phyloP scores from a whole-genome alignment of 164 flowering plant genomes.

The Akebia trifoliata region DNA sequence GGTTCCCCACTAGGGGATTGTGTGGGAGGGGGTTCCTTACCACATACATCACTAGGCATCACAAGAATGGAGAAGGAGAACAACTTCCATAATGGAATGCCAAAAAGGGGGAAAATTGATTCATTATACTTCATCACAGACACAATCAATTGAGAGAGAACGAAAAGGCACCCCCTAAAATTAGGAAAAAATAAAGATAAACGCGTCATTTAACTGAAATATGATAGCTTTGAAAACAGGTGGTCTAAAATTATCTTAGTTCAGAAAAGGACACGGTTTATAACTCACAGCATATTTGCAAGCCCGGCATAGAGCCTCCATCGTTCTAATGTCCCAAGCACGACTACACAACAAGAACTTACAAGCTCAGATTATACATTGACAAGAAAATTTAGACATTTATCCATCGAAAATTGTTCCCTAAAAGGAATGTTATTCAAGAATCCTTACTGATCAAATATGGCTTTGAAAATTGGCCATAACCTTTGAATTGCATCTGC shows the following conservation, averaged over 20 bases:
- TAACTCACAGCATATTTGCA: slow-evolving; percentile 97
- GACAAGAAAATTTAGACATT: neutral
- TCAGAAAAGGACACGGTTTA: slow-evolving; percentile 3
- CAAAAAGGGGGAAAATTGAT: too few relatives aligned
- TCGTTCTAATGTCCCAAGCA: slow-evolving; percentile 97
- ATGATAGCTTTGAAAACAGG: neutral
- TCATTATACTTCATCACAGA: too few relatives aligned
- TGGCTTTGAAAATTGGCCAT: slow-evolving; percentile 91
- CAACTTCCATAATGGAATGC: too few relatives aligned
- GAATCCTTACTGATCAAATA: slow-evolving; percentile 79
- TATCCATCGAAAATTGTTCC: neutral
- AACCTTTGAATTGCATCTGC: slow-evolving; percentile 92
- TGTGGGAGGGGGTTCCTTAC: too few relatives aligned
- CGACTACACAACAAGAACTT: slow-evolving; percentile 47
- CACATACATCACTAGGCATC: too few relatives aligned
- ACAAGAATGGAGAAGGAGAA: too few relatives aligned
- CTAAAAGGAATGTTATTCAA: neutral
- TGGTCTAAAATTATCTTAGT: neutral
- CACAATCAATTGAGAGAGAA: too few relatives aligned
- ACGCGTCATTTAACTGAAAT: neutral
- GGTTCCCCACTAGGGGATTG: too few relatives aligned
- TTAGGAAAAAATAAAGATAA: too few relatives aligned
- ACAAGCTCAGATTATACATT: slow-evolving; percentile 3
- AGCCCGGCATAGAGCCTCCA: slow-evolving; percentile 98
- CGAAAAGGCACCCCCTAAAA: too few relatives aligned